Evolutionary conservation across 805 yeast species (phyloP), one percentile per base, ranked within the genome.

Genomic region (Saturnispora besseyi): DNA sequence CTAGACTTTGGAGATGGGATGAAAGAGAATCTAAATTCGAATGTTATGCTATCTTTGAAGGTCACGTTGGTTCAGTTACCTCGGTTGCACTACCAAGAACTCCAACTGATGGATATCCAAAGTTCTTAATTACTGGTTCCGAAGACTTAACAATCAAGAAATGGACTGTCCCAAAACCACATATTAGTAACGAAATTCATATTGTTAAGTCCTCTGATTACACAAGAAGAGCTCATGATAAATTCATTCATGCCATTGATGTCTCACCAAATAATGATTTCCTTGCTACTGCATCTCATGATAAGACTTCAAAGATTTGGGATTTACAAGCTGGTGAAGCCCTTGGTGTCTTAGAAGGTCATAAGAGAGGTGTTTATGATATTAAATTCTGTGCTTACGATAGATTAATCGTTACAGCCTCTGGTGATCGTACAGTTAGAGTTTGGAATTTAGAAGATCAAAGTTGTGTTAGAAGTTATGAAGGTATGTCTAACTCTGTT

Each of bases 151-250:
- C 96, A 0, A 75, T 89, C 34, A 89, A 89, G 63, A 83, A 82
- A 63, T 89, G 96, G 96, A 73, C 73, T 42, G 76, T 89, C 29
- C 88, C 90, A 5, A 68, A 68, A 48, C 68, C 66, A n/a, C 46
- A 41, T 18, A 53, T 40, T 7, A 40, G 40, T 31, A 24, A 24
- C 7, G 38, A 44, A 30, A 48, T 51, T 11, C 51, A 58, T 4
- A 56, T 59, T 18, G 73, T 86, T 6, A 79, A 75, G 57, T 70
- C 74, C 2, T 85, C 96, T 2, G 88, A 82, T 49, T 93, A 84
- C 65, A 93, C 99, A 0, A 80, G 96, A 72, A 80, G 90, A 61
- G 98, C 97, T 1, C 99, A 93, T 64, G 98, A 93, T 49, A 93
- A 91, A 64, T 96, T 93, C 65, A 93, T 93, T 53, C 95, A 93